Conservation (phyloP, 768 basidiomycete species). For the Boletus vermiculosoides region DNA sequence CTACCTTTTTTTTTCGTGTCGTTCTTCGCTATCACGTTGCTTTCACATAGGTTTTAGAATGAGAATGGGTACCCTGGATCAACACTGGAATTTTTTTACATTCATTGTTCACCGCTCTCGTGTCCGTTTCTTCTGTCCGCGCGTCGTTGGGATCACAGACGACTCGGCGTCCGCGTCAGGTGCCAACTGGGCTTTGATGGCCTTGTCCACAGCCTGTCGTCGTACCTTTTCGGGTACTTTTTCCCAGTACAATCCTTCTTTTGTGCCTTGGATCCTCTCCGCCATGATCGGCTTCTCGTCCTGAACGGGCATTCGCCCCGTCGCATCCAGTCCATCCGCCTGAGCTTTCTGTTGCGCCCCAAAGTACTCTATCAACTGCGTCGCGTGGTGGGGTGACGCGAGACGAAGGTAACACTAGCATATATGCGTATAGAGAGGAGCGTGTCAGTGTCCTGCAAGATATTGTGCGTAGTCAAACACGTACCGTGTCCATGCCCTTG, state of each 20-base stretch:
- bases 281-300: conserved; percentile 36
- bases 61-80: too few relatives aligned
- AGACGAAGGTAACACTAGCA: conserved; percentile 75
- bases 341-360: conserved; percentile 39
- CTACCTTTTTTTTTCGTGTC: background rate
- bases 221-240: conserved; percentile 75
- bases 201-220: conserved; percentile 56
- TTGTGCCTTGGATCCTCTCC: conserved; percentile 60
- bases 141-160: background rate
- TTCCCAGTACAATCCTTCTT: conserved; percentile 76
- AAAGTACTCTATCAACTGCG: conserved; percentile 47
- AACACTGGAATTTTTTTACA: background rate
- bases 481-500: conserved; percentile 73
- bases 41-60: background rate
- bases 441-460: background rate
- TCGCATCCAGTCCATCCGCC: conserved; percentile 52
- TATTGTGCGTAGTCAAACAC: conserved; percentile 12
- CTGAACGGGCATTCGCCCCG: conserved; percentile 32
- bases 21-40: conserved; percentile 2
- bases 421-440: background rate
- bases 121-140: conserved; percentile 18
- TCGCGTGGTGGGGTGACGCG: conserved; percentile 48
- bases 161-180: background rate
- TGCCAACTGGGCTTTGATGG: conserved; percentile 13
- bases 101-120: conserved; percentile 4